Evolutionary conservation across 2,329 filamentous ascomycete genomes (phyloP), one percentile per base, ranked within the genome.

Genomic region (Trichoderma guizhouense): DNA sequence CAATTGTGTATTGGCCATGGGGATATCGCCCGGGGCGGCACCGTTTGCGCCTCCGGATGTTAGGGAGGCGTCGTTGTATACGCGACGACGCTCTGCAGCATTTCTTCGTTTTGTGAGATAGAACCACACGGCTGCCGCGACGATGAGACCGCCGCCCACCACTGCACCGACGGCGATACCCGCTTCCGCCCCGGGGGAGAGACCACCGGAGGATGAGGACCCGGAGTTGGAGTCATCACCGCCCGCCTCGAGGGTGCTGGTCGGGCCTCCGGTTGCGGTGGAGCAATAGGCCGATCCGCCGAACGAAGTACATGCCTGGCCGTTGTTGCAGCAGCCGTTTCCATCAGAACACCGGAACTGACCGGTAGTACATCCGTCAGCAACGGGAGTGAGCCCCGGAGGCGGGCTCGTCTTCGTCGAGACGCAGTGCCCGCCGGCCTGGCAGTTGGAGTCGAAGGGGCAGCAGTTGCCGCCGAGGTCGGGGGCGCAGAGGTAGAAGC

Each of bases 151-250:
- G 1, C 80, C 82, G 32, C 80, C 85, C 0, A 86, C 77, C 1
- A 85, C 82, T 4, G 86, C 83, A 21, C 87, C 88, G 0, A 86
- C 81, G 7, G 85, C 87, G n/a, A 91, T 86, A 3, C 88, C 88
- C 0, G 86, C 87, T 75, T 86, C 88, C 3, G 86, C 87, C 1
- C 85, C 87, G 1, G 82, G 77, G 1, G 85, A 72, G 7, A 62
- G 61, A 1, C 65, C 61, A 11, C n/a, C 36, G 3, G 47, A 57
- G 15, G 66, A 61, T 8, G 66, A 68, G 14, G 60, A 63, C 8
- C 32, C 36, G 21, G 32, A 26, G 32, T 7, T 9, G 60, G 47
- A 72, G 15, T 6, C 7, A 28, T 36, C 62, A 3, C 53, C 14
- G n/a, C n/a, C 62, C 1, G 32, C 43, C 74, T 4, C 79, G 74